Conservation (phyloP, 2,329 filamentous ascomycete genomes). For the Allantophomopsis cytisporea region DNA sequence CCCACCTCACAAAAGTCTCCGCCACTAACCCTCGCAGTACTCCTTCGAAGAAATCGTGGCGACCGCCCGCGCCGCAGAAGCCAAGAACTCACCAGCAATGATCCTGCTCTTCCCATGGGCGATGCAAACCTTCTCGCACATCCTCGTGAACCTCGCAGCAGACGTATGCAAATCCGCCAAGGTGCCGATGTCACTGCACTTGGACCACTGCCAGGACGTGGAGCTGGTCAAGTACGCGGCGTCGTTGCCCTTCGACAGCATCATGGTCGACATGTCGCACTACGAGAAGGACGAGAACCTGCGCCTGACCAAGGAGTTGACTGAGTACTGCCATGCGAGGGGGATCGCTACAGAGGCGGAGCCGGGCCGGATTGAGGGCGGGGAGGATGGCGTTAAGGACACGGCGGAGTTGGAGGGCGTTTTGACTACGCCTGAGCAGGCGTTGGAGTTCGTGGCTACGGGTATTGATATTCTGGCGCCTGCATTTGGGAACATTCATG, state of each 20-base stretch:
- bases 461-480: conserved; percentile 53
- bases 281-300: conserved; percentile 57
- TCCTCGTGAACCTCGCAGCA: conserved; percentile 36
- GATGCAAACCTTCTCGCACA: conserved; percentile 40
- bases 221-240: conserved; percentile 40
- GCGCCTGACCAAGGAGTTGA: conserved; percentile 45
- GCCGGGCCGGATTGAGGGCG: conserved; percentile 21
- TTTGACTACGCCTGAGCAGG: conserved; percentile 42
- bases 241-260: conserved; percentile 45
- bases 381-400: conserved; percentile 4
- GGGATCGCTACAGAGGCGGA: conserved; percentile 58
- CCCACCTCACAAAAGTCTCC: not conserved
- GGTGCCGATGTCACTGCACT: conserved; percentile 46
- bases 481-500: conserved; percentile 53
- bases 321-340: conserved; percentile 46
- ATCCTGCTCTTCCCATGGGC: conserved; percentile 60
- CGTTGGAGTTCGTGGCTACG: conserved; percentile 43
- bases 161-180: conserved; percentile 34
- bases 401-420: conserved; percentile 10
- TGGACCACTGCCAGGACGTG: conserved; percentile 50
- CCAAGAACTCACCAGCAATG: conserved; percentile 47
- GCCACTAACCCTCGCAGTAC: conserved; percentile 23
- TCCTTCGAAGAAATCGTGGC: conserved; percentile 22
- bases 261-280: conserved; percentile 67
- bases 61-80: conserved; percentile 41